Evolutionary conservation across 371 early-diverging fungal species (phyloP).

Genomic region (Sanchytrium tribonematis): DNA sequence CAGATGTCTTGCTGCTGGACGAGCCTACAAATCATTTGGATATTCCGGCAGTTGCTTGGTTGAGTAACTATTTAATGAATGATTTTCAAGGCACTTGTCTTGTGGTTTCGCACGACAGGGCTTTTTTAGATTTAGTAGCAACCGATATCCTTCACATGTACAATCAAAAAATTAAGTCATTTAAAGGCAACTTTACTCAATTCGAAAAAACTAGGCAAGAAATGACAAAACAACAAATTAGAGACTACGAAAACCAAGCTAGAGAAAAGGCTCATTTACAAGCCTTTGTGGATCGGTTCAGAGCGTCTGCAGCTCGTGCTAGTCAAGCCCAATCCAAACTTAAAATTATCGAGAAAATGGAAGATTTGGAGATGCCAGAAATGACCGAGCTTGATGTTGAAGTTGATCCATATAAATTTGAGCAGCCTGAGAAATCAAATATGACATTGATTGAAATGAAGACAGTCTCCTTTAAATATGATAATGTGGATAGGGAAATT

Average conservation of each 20-base stretch:
- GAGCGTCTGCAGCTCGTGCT: slow-evolving; percentile 95
- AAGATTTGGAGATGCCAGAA: slow-evolving; percentile 20
- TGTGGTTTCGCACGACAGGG: slow-evolving; percentile 65
- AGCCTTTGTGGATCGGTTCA: slow-evolving; percentile 90
- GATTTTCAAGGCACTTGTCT: slow-evolving; percentile 22
- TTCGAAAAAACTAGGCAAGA: slow-evolving; percentile 17
- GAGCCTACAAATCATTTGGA: slow-evolving; percentile 94
- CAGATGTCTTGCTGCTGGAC: slow-evolving; percentile 87
- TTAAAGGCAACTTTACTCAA: slow-evolving; percentile 46
- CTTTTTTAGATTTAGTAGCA: slow-evolving; percentile 56
- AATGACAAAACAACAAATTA: slow-evolving; percentile 56
- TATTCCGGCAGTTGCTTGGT: slow-evolving; percentile 77
- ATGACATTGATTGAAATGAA: slow-evolving; percentile 20
- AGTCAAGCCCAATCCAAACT: slow-evolving; percentile 92
- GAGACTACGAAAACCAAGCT: slow-evolving; percentile 90
- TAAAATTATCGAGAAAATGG: slow-evolving; percentile 98
- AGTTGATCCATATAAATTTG: slow-evolving; percentile 5
- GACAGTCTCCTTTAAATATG: slow-evolving; percentile 33
- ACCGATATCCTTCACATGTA: slow-evolving; percentile 50
- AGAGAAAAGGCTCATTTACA: slow-evolving; percentile 93
- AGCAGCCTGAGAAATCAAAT: slow-evolving; percentile 6
- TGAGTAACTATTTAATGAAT: slow-evolving; percentile 54
- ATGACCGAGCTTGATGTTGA: slow-evolving; percentile 6
- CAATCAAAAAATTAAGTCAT: slow-evolving; percentile 22
- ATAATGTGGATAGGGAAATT: slow-evolving; percentile 27